Percentiles rank a stretch among this genome's conserved stretches.
phyloP scores from a whole-genome alignment of 345 rosid species.

The Populus nigra region DNA sequence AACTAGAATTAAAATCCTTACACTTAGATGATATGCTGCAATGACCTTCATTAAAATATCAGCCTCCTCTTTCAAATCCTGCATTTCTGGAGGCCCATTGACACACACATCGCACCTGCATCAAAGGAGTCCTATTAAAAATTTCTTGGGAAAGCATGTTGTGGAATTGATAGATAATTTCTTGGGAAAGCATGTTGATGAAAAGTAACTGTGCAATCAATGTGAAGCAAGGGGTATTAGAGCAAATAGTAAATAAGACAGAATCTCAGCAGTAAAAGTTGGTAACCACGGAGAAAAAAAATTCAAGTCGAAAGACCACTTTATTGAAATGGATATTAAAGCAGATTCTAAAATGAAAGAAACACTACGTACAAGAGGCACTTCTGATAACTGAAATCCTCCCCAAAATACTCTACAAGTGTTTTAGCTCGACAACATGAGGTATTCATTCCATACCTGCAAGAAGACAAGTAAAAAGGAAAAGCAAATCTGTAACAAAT shows the following conservation, averaged over 20 bases:
- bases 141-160: background rate
- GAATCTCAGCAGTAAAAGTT: background rate
- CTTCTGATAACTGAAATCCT: slow-evolving; percentile 53
- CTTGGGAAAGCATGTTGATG: background rate
- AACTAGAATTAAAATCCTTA: background rate
- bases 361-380: slow-evolving; percentile 58
- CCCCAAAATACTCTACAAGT: slow-evolving; percentile 82
- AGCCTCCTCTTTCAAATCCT: slow-evolving; percentile 69
- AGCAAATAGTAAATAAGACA: background rate
- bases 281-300: too few relatives aligned
- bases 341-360: background rate
- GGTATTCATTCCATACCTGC: slow-evolving; percentile 91
- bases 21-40: slow-evolving; percentile 51
- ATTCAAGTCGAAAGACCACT: background rate
- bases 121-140: slow-evolving; percentile 4
- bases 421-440: slow-evolving; percentile 71
- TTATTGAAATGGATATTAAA: background rate
- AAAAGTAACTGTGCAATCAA: background rate
- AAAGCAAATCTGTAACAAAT: background rate
- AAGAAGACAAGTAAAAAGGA: background rate
- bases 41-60: slow-evolving; percentile 61
- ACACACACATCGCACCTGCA: slow-evolving; percentile 81
- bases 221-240: background rate
- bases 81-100: slow-evolving; percentile 62
- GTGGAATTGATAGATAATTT: background rate